A percentile compares a stretch with the other conserved stretches of the same genome.
Evolutionary conservation across 2,329 filamentous ascomycete genomes (phyloP).

Genomic region (Seiridium unicorne): DNA sequence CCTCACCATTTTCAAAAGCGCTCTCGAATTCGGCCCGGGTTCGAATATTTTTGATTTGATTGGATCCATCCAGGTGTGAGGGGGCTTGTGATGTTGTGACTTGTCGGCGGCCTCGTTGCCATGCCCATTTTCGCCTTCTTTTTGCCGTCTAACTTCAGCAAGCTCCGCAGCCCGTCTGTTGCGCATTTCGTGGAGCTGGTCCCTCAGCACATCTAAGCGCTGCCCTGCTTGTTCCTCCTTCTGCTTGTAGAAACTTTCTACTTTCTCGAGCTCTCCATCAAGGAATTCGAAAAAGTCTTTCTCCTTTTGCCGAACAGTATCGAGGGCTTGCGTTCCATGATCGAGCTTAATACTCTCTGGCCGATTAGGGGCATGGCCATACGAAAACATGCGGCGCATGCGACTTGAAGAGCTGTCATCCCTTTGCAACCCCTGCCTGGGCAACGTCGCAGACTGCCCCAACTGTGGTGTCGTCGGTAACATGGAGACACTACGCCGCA

Average conservation of each 20-base stretch:
- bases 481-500: conserved; percentile 37
- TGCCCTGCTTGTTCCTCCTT: conserved; percentile 85
- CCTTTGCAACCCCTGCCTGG: conserved; percentile 11
- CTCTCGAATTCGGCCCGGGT: conserved; percentile 60
- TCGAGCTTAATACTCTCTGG: conserved; percentile 37
- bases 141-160: conserved; percentile 37
- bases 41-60: conserved; percentile 53
- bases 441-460: conserved; percentile 4
- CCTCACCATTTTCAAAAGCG: conserved; percentile 51
- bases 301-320: conserved; percentile 65
- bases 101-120: conserved; percentile 17
- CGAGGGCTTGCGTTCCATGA: conserved; percentile 40
- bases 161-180: conserved; percentile 77
- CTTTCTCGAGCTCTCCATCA: conserved; percentile 82
- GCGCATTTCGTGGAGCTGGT: conserved; percentile 91
- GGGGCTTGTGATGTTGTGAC: conserved; percentile 14
- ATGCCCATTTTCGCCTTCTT: conserved; percentile 27
- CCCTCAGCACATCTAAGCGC: conserved; percentile 67
- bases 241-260: conserved; percentile 82
- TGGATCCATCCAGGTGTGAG: conserved; percentile 47
- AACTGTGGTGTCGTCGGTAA: conserved; percentile 8
- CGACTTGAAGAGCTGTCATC: conserved; percentile 19
- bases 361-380: conserved; percentile 31
- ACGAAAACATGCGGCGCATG: conserved; percentile 40
- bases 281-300: conserved; percentile 87